phyloP scores from a whole-genome alignment of 108 stramenopile genomes.

The Nitzschia sp. region DNA sequence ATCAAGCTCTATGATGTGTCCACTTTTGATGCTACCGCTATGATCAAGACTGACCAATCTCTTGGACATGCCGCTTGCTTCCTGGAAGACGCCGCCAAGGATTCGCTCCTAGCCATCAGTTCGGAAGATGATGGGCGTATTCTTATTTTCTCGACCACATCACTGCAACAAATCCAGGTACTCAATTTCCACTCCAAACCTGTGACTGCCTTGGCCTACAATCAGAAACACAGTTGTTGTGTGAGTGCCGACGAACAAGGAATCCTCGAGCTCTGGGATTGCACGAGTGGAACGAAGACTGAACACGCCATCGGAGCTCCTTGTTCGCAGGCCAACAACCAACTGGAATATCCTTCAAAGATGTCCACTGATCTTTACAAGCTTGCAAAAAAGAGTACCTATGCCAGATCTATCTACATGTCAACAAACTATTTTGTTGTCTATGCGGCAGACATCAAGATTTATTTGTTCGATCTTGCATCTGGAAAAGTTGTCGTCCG shows the following conservation, averaged over 20 bases:
- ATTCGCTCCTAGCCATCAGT: constrained; percentile 38
- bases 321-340: constrained; percentile 32
- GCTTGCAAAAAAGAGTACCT: constrained; percentile 85
- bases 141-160: constrained; percentile 49
- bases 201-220: constrained; percentile 76
- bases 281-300: constrained; percentile 20
- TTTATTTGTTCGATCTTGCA: constrained; percentile 81
- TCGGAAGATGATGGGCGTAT: constrained; percentile 30
- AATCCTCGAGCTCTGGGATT: constrained; percentile 91
- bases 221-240: constrained; percentile 54
- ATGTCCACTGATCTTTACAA: constrained; percentile 91
- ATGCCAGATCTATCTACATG: constrained; percentile 59
- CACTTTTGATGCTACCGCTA: constrained; percentile 68
- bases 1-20: constrained; percentile 97
- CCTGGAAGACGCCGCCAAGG: constrained; percentile 33
- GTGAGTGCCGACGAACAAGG: constrained; percentile 85
- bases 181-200: constrained; percentile 75
- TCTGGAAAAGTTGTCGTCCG: constrained; percentile 77
- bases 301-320: constrained; percentile 30
- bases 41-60: constrained; percentile 29
- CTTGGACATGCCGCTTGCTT: constrained; percentile 53
- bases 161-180: constrained; percentile 55
- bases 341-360: constrained; percentile 64
- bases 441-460: constrained; percentile 75
- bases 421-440: constrained; percentile 63